Evolutionary conservation across 2,329 filamentous ascomycete genomes (phyloP).

Genomic region (Talaromyces marneffei): DNA sequence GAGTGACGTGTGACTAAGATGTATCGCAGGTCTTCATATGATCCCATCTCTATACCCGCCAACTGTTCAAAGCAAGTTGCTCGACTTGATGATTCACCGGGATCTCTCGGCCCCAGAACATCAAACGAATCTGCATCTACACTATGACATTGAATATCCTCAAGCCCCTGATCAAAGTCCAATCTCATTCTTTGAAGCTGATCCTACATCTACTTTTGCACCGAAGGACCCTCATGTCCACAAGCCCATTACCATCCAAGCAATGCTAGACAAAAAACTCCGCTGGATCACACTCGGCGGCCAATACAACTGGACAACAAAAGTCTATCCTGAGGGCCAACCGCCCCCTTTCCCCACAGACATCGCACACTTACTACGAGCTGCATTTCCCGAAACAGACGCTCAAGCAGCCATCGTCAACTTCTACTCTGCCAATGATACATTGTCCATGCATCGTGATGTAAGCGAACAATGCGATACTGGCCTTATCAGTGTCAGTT

Average conservation of each 20-base stretch:
- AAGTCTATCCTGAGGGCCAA: constrained; percentile 64
- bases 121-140: constrained; percentile 83
- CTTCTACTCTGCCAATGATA: constrained; percentile 84
- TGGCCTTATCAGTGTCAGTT: constrained; percentile 75
- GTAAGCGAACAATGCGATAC: constrained; percentile 78
- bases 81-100: constrained; percentile 69
- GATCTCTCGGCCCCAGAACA: constrained; percentile 69
- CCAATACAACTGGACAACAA: constrained; percentile 93
- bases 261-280: constrained; percentile 70
- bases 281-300: constrained; percentile 93
- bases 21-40: constrained; percentile 64
- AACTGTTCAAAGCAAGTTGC: constrained; percentile 60
- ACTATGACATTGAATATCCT: constrained; percentile 66
- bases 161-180: not conserved
- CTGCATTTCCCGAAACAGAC: constrained; percentile 68
- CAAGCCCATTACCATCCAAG: constrained; percentile 62
- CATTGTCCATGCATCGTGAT: constrained; percentile 86
- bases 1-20: not conserved
- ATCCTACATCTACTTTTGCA: constrained; percentile 25
- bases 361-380: constrained; percentile 60
- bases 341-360: constrained; percentile 71
- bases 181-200: constrained; percentile 52
- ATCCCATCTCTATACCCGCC: constrained; percentile 69
- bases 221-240: constrained; percentile 72
- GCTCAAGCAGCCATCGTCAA: constrained; percentile 92